These are phyloP conservation scores for Climacium dendroides DNA, from an alignment of 225 moss, liverwort and hornwort species.

Conservation along the genomic window DNA sequence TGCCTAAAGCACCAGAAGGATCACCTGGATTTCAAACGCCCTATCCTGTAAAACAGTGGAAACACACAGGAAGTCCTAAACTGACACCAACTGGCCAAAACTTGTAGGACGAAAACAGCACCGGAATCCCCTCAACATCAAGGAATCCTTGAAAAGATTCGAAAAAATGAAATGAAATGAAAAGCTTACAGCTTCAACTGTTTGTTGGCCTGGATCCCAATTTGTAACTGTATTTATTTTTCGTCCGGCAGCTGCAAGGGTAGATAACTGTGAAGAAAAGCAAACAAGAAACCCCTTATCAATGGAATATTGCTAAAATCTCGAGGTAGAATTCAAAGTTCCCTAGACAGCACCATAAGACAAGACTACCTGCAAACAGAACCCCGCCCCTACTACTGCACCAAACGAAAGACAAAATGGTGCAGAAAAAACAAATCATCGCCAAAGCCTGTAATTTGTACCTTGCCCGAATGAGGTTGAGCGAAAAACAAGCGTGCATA, in stretches of 20 bases:
- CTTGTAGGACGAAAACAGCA: not conserved
- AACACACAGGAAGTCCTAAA: not conserved
- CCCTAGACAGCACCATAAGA: not conserved
- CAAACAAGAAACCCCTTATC: not conserved
- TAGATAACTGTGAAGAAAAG: slow-evolving; percentile 33
- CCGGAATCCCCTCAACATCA: not conserved
- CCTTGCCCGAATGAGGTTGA: slow-evolving; percentile 65
- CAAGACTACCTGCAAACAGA: not conserved
- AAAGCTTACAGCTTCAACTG: slow-evolving; percentile 48
- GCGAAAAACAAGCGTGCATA: slow-evolving; percentile 66
- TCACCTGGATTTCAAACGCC: not conserved
- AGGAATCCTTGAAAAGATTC: not conserved
- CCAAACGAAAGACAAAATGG: not conserved
- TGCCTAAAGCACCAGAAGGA: not conserved
- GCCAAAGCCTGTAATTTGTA: not conserved
- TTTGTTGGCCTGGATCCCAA: slow-evolving; percentile 79
- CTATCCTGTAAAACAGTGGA: not conserved
- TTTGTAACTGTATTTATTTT: slow-evolving; percentile 52
- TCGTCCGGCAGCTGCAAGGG: slow-evolving; percentile 43
- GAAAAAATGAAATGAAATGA: not conserved
- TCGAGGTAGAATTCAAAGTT: not conserved
- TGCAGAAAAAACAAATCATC: not conserved
- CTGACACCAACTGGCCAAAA: not conserved
- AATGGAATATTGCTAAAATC: not conserved
- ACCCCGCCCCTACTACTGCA: not conserved